Base-by-base conservation (phyloP, 331 rosid species). In the Rosa hybrid region DNA sequence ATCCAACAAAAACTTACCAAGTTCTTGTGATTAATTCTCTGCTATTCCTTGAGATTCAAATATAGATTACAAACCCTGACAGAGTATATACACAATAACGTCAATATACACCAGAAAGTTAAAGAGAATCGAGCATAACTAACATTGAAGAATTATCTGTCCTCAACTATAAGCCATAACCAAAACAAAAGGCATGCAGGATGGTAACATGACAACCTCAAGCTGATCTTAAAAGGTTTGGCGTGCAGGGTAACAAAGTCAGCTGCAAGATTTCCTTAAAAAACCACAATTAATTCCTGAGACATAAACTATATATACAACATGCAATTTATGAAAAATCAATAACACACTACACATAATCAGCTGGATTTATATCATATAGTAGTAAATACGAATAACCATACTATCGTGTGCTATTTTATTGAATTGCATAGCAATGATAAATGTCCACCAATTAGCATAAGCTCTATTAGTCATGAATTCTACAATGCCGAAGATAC, bases 391-490 rank as follows among this genome's bases (percentile, higher is more conserved):
- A 82, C 53, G 83, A 81, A 80, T 82, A 81, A 38, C 84, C 81
- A 86, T 88, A 88, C 88, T 86, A 74, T 72, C 34, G 77, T 84
- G 88, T 92, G 91, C 86, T 80, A 82, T 90, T 89, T 92, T 90
- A 90, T 94, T 94, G 81, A 86, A 78, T 88, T 86, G 86, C 96
- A 85, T 75, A 85, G 85, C 86, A 89, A 90, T 91, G 83, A 86
- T 89, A 87, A 91, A 90, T 82, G 88, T 87, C 90, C 91, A 87
- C 88, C 90, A 92, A 90, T 92, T 89, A 87, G 91, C 89, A 88
- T 78, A 87, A 77, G 92, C 84, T 53, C 82, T 86, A 90, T 88
- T 88, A 77, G 85, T 87, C 86, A 78, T 85, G 86, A 87, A 87
- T 86, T 92, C 92, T 88, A 90, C 92, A 86, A 71, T 77, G 84